These are phyloP conservation scores for Mrakia gelida DNA, from an alignment of 768 basidiomycete genomes.

Conservation along the genomic window DNA sequence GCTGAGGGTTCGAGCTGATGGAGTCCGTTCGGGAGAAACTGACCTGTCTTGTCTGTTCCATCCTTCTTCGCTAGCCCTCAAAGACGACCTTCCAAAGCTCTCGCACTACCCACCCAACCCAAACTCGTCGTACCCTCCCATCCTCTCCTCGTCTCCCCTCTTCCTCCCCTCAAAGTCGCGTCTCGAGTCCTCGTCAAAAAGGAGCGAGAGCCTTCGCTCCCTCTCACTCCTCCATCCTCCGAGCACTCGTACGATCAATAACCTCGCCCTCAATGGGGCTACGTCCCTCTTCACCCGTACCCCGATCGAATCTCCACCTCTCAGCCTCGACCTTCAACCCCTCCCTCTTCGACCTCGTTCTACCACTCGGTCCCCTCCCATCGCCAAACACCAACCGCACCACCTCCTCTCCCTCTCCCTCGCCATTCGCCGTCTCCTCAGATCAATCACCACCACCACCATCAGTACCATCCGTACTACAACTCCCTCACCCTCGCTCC, in stretches of 20 bases:
- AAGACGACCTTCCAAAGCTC: background rate
- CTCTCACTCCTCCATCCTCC: background rate
- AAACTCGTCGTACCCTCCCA: background rate
- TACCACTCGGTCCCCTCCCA: background rate
- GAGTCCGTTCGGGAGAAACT: background rate
- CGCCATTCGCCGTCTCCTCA: background rate
- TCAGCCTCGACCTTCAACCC: background rate
- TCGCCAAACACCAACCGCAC: too few relatives aligned
- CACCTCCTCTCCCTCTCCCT: background rate
- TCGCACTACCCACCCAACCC: background rate
- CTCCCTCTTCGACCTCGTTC: background rate
- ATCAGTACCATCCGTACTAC: background rate
- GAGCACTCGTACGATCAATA: background rate
- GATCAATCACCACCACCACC: background rate
- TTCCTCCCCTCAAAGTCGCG: background rate
- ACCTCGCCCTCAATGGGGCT: background rate
- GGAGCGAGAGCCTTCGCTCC: background rate
- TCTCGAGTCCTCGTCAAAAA: background rate
- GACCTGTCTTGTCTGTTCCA: background rate
- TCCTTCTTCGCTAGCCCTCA: background rate
- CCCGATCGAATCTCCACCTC: background rate
- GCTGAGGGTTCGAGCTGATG: background rate
- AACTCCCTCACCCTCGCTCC: background rate
- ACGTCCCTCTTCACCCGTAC: background rate
- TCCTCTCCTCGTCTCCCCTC: background rate